These are phyloP conservation scores for Colletotrichum liriopes DNA, from an alignment of 2,329 filamentous ascomycete species.

Conservation along the genomic window DNA sequence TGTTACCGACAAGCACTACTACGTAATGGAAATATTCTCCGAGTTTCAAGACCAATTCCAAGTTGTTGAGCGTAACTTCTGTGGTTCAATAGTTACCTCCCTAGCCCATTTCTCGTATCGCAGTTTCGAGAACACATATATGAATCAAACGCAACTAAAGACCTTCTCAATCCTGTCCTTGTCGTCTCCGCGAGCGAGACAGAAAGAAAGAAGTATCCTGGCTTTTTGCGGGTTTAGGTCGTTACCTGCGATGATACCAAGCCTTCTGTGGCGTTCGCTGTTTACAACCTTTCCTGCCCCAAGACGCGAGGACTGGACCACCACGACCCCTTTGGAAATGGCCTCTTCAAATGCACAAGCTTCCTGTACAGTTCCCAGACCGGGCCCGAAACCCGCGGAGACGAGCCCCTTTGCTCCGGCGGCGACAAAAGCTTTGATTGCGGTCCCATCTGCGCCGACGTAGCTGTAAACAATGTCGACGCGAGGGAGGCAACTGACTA, in stretches of 20 bases:
- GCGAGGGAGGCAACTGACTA: not conserved
- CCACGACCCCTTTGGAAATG: not conserved
- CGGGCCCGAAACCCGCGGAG: slow-evolving; percentile 20
- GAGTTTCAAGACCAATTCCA: too few species aligned
- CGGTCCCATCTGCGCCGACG: slow-evolving; percentile 4
- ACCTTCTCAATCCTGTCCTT: not conserved
- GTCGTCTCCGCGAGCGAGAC: not conserved
- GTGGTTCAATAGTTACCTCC: too few species aligned
- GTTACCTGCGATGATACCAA: slow-evolving; percentile 11
- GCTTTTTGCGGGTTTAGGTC: slow-evolving; percentile 27
- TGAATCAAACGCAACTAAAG: not conserved
- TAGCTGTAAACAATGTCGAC: slow-evolving; percentile 35
- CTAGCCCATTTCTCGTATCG: not conserved
- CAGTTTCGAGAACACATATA: not conserved
- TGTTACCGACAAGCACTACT: too few species aligned
- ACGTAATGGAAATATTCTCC: too few species aligned
- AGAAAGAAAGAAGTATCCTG: slow-evolving; percentile 20
- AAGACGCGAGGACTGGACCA: slow-evolving; percentile 25
- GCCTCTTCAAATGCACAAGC: slow-evolving; percentile 4
- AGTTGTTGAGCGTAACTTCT: too few species aligned
- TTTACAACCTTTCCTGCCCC: slow-evolving; percentile 18
- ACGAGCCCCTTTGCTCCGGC: slow-evolving; percentile 18
- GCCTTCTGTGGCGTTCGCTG: slow-evolving; percentile 1
- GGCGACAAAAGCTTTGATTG: not conserved
- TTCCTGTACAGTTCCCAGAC: slow-evolving; percentile 18